A percentile compares a stretch with the other conserved stretches of the same genome.
Evolutionary conservation across 176 grass and related monocot genomes (phyloP).

Genomic region (Luzula sylvatica): DNA sequence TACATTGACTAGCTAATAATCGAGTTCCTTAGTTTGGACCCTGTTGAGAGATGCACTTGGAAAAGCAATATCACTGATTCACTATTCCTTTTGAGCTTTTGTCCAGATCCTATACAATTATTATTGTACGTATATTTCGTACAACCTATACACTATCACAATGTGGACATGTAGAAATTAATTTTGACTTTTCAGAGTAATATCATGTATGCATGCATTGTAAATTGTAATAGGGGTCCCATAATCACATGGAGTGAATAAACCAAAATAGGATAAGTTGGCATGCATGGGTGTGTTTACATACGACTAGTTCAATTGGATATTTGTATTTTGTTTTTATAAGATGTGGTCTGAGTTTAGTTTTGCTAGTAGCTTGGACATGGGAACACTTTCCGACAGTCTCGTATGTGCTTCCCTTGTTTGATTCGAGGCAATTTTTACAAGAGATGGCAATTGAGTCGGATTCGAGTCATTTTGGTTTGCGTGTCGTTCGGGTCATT

Average conservation of each 20-base stretch:
- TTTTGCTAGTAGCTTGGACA: no score
- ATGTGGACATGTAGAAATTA: not conserved
- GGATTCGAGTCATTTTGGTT: no score
- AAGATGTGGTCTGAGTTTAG: not conserved
- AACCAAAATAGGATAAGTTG: slow-evolving; percentile 11
- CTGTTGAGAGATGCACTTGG: no score
- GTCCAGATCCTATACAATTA: not conserved
- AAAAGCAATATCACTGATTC: no score
- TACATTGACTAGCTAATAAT: no score
- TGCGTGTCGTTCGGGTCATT: no score
- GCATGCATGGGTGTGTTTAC: slow-evolving; percentile 1
- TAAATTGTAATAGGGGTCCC: not conserved
- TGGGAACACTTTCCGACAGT: not conserved
- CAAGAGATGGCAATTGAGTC: no score
- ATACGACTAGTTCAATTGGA: slow-evolving; percentile 2
- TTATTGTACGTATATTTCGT: not conserved
- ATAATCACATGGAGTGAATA: slow-evolving; percentile 12
- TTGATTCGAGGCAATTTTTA: no score
- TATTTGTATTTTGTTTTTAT: slow-evolving; percentile 5
- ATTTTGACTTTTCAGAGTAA: no score
- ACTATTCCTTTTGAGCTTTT: not conserved
- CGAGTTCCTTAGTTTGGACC: no score
- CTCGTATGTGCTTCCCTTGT: no score
- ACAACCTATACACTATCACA: no score
- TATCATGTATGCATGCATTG: slow-evolving; percentile 4